phyloP scores from a whole-genome alignment of 2,329 filamentous ascomycete species.

The Fusarium mundagurra region DNA sequence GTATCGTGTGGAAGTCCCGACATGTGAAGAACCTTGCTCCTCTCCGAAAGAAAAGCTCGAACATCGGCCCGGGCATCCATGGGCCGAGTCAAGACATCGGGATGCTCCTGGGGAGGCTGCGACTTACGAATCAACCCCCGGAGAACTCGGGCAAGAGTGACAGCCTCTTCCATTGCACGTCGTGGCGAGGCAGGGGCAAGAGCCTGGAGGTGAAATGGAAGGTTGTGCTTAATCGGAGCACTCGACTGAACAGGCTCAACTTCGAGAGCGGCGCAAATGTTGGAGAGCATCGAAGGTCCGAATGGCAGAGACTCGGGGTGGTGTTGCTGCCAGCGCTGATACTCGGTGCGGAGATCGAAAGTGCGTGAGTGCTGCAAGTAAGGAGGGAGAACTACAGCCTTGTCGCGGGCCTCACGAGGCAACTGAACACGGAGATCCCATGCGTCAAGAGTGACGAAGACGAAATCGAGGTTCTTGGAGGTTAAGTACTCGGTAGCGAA shows the following conservation, averaged over 20 bases:
- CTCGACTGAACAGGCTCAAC: constrained; percentile 98
- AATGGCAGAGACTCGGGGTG: constrained; percentile 98
- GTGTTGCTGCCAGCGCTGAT: constrained; percentile 98
- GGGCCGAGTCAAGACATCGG: constrained; percentile 91
- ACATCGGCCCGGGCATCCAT: constrained; percentile 98
- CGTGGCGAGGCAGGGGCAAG: constrained; percentile 94
- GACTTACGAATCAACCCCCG: constrained; percentile 95
- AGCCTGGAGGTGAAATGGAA: constrained; percentile 97
- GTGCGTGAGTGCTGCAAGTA: constrained; percentile 98
- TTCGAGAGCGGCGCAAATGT: constrained; percentile 97
- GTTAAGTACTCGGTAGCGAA: constrained; percentile 93
- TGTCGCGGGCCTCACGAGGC: constrained; percentile 96
- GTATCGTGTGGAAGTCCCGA: constrained; percentile 97
- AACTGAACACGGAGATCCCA: constrained; percentile 99
- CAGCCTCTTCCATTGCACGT: constrained; percentile 96
- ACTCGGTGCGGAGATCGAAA: constrained; percentile 96
- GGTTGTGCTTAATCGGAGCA: constrained; percentile 97
- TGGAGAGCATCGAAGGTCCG: constrained; percentile 92
- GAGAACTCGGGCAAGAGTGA: constrained; percentile 92
- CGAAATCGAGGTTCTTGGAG: constrained; percentile 92
- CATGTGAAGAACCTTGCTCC: constrained; percentile 98
- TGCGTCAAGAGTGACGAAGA: constrained; percentile 97
- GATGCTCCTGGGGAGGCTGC: constrained; percentile 90
- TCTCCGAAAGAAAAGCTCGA: constrained; percentile 92
- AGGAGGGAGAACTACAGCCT: constrained; percentile 93